Conservation (phyloP, 2,329 filamentous ascomycete genomes). For the Hypoxylon sp. region DNA sequence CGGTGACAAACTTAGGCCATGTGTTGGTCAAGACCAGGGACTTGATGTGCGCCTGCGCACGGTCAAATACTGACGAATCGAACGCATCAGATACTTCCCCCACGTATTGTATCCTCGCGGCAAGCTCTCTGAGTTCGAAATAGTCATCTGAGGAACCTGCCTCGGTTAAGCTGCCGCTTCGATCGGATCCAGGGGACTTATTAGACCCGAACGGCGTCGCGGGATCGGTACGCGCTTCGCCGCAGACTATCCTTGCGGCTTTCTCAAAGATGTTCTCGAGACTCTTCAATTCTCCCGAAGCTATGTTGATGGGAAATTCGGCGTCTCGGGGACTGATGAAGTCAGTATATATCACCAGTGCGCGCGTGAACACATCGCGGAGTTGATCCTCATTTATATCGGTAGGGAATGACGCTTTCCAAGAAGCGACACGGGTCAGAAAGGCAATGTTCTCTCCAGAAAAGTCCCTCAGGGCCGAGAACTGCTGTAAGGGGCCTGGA, state of each 20-base stretch:
- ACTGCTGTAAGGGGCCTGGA: slow-evolving; percentile 67
- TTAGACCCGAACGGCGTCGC: slow-evolving; percentile 54
- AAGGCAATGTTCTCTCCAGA: slow-evolving; percentile 77
- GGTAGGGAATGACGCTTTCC: slow-evolving; percentile 55
- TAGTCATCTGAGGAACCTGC: slow-evolving; percentile 6
- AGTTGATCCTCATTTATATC: slow-evolving; percentile 38
- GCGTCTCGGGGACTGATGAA: slow-evolving; percentile 69
- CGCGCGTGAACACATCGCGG: slow-evolving; percentile 64
- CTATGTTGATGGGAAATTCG: slow-evolving; percentile 73
- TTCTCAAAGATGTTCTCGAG: slow-evolving; percentile 66
- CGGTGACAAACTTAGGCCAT: slow-evolving; percentile 66
- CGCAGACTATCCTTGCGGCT: slow-evolving; percentile 57
- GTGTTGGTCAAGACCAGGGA: slow-evolving; percentile 74
- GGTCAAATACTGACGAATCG: slow-evolving; percentile 63
- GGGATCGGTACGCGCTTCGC: slow-evolving; percentile 51
- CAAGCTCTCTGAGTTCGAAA: slow-evolving; percentile 30
- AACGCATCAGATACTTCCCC: slow-evolving; percentile 60
- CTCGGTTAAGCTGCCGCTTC: slow-evolving; percentile 7
- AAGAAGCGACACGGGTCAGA: slow-evolving; percentile 64
- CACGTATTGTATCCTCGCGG: slow-evolving; percentile 34
- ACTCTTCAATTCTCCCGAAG: slow-evolving; percentile 61
- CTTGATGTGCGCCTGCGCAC: slow-evolving; percentile 67
- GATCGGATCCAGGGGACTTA: not conserved
- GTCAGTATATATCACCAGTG: slow-evolving; percentile 67
- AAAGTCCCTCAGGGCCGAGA: slow-evolving; percentile 72